Conservation (phyloP, 495 filamentous ascomycete genomes). For the Penicillium subrubescens region DNA sequence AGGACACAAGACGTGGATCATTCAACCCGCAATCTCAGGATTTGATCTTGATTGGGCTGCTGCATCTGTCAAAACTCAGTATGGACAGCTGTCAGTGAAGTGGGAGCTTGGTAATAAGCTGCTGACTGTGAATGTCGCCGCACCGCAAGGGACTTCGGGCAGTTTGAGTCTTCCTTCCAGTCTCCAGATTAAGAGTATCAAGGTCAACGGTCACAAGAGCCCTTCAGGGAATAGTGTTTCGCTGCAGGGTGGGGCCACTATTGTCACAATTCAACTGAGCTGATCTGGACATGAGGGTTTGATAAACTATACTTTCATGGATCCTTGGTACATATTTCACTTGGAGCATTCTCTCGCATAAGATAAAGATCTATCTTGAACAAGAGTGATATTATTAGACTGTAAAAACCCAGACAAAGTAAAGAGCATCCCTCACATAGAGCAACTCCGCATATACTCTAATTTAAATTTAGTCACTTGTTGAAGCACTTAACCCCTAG, state of each 20-base stretch:
- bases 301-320: background rate
- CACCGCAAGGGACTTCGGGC: conserved; percentile 1
- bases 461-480: background rate
- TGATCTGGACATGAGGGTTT: background rate
- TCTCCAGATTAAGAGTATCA: background rate
- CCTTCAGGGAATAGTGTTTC: background rate
- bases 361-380: no score
- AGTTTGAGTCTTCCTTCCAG: background rate
- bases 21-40: background rate
- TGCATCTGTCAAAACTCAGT: background rate
- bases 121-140: background rate
- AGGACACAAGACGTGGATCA: conserved; percentile 2
- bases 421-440: no score
- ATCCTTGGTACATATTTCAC: background rate
- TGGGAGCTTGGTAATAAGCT: background rate
- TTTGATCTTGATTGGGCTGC: background rate
- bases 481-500: no score
- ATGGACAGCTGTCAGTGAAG: background rate
- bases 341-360: background rate
- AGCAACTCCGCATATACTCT: background rate
- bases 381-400: no score
- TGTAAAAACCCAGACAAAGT: no score
- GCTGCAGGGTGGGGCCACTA: background rate
- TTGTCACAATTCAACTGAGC: background rate
- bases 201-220: background rate